Percentiles rank a stretch among this genome's conserved stretches.
phyloP scores from a whole-genome alignment of 345 rosid genomes.

The Heritiera littoralis region DNA sequence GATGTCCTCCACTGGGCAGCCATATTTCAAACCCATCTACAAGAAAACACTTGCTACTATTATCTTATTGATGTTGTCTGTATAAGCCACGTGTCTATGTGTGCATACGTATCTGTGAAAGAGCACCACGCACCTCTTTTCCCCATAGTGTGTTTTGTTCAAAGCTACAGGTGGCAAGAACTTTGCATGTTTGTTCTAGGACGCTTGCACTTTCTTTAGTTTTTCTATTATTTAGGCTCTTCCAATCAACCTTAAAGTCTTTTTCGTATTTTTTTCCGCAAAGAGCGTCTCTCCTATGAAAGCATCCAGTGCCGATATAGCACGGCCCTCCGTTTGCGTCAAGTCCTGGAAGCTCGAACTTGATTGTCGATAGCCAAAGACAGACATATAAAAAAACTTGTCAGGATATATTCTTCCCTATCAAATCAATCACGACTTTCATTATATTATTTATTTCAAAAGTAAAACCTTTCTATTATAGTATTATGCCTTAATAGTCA shows the following conservation, averaged over 20 bases:
- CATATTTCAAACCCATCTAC: slow-evolving; percentile 22
- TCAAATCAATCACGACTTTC: background rate
- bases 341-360: background rate
- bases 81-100: too few relatives aligned
- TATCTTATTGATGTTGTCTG: background rate
- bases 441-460: background rate
- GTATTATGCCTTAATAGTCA: background rate
- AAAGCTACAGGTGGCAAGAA: too few relatives aligned
- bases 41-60: background rate
- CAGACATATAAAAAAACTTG: background rate
- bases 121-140: too few relatives aligned
- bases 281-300: background rate
- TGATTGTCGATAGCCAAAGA: background rate
- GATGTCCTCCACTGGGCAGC: slow-evolving; percentile 42
- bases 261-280: too few relatives aligned
- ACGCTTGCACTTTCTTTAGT: slow-evolving; percentile 21
- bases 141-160: too few relatives aligned
- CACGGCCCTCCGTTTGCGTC: background rate
- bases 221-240: slow-evolving; percentile 10
- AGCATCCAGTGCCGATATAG: background rate
- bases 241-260: too few relatives aligned
- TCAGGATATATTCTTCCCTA: background rate
- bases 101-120: slow-evolving; percentile 23
- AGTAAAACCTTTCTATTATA: background rate
- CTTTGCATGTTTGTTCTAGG: slow-evolving; percentile 18